phyloP scores from a whole-genome alignment of 495 filamentous ascomycete genomes.

The Physcia stellaris region DNA sequence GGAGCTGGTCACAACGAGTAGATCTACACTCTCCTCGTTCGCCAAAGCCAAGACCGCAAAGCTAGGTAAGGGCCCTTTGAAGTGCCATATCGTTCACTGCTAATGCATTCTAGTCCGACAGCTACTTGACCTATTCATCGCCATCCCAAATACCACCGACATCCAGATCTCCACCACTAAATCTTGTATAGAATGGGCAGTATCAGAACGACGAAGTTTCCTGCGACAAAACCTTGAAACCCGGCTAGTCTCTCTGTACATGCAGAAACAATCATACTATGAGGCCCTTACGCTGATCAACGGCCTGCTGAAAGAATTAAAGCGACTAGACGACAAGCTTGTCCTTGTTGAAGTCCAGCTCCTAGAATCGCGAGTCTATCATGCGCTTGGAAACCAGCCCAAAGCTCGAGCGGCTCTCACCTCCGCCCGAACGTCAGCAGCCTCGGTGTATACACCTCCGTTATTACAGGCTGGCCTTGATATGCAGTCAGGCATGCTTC shows the following conservation, averaged over 20 bases:
- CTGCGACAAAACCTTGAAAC: constrained; percentile 96
- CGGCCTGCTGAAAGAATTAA: constrained; percentile 83
- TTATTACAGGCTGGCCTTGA: constrained; percentile 90
- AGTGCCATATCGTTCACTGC: not conserved
- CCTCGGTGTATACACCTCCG: constrained; percentile 92
- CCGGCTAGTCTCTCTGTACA: constrained; percentile 81
- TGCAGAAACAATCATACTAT: constrained; percentile 92
- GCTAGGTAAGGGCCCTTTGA: constrained; percentile 51
- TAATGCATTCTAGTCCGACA: constrained; percentile 59
- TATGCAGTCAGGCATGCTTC: constrained; percentile 97
- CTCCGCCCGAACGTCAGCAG: constrained; percentile 83
- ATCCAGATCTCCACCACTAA: constrained; percentile 88
- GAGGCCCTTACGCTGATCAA: constrained; percentile 96
- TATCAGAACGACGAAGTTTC: constrained; percentile 83
- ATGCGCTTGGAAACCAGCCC: constrained; percentile 89
- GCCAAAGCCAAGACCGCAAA: constrained; percentile 99
- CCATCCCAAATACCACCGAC: constrained; percentile 84
- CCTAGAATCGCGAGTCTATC: constrained; percentile 91
- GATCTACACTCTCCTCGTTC: constrained; percentile 83
- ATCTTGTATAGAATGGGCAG: constrained; percentile 98
- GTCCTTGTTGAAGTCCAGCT: constrained; percentile 98
- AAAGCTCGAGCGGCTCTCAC: constrained; percentile 94
- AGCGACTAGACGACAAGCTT: constrained; percentile 95
- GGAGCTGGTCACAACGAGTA: constrained; percentile 78
- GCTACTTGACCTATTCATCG: constrained; percentile 87